Conservation (phyloP, 331 rosid genomes). For the Malus hybrid region DNA sequence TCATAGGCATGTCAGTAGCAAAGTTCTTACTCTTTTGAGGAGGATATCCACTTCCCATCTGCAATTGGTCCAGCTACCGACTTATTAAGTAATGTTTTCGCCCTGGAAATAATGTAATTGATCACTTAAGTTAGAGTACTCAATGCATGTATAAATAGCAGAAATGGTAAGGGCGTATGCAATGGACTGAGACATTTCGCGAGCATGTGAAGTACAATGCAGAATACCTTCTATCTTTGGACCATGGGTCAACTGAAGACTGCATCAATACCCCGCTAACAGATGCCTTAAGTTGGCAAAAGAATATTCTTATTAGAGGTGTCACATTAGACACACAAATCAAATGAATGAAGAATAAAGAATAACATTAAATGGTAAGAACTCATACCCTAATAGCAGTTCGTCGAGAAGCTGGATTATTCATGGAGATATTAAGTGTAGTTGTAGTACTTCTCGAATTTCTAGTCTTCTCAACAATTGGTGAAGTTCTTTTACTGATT, state of each 20-base stretch:
- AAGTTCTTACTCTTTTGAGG: conserved; percentile 32
- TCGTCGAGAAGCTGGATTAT: conserved; percentile 15
- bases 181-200: not conserved
- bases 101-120: conserved; percentile 21
- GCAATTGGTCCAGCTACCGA: conserved; percentile 26
- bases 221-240: conserved; percentile 52
- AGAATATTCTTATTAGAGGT: conserved; percentile 9
- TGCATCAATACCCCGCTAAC: conserved; percentile 27
- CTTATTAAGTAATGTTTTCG: conserved; percentile 17
- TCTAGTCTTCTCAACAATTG: conserved; percentile 28
- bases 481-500: conserved; percentile 25
- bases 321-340: not conserved
- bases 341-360: not conserved
- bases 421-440: conserved; percentile 22
- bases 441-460: conserved; percentile 9
- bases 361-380: not conserved
- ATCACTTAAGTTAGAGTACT: conserved; percentile 14
- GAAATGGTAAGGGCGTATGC: not conserved
- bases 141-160: conserved; percentile 7
- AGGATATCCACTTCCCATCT: conserved; percentile 24
- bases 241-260: conserved; percentile 30
- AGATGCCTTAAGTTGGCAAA: conserved; percentile 38
- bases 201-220: not conserved
- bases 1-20: not conserved
- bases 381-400: conserved; percentile 39